Evolutionary conservation across 208 protist species (phyloP).

Genomic region (Trypanosoma vivax): DNA sequence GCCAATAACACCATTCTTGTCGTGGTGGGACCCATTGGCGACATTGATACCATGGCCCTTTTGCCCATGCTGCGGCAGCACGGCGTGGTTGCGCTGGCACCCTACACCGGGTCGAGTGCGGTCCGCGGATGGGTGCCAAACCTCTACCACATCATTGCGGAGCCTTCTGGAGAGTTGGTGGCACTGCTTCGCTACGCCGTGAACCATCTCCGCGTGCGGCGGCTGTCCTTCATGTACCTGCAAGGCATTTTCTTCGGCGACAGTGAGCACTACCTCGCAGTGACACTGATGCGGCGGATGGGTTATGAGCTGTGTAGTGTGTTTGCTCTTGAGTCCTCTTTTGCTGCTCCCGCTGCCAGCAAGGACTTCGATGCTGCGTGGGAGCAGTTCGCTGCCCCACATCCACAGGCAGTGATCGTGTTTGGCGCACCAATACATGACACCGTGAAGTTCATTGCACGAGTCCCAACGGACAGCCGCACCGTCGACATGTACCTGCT

Average conservation of each 20-base stretch:
- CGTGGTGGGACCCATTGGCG: slow-evolving; percentile 27
- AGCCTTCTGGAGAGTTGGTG: slow-evolving; percentile 25
- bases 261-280: slow-evolving; percentile 1
- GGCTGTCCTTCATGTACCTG: slow-evolving; percentile 24
- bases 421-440: neutral
- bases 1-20: neutral
- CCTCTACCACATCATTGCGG: slow-evolving; percentile 26
- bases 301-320: neutral
- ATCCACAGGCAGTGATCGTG: slow-evolving; percentile 5
- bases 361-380: neutral
- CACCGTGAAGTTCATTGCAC: neutral
- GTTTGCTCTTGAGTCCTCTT: neutral
- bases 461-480: slow-evolving; percentile 12
- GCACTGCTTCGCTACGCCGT: slow-evolving; percentile 21
- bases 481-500: slow-evolving; percentile 1
- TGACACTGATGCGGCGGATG: slow-evolving; percentile 2
- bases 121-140: slow-evolving; percentile 21
- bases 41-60: neutral
- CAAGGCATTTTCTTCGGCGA: slow-evolving; percentile 4
- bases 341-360: neutral
- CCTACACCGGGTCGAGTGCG: slow-evolving; percentile 26
- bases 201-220: slow-evolving; percentile 17
- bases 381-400: slow-evolving; percentile 2
- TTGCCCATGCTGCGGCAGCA: slow-evolving; percentile 13
- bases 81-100: slow-evolving; percentile 18